Percentiles rank a stretch among this genome's conserved stretches.
phyloP scores from a whole-genome alignment of 73 alveolate species.

The Paramecium biaurelia region DNA sequence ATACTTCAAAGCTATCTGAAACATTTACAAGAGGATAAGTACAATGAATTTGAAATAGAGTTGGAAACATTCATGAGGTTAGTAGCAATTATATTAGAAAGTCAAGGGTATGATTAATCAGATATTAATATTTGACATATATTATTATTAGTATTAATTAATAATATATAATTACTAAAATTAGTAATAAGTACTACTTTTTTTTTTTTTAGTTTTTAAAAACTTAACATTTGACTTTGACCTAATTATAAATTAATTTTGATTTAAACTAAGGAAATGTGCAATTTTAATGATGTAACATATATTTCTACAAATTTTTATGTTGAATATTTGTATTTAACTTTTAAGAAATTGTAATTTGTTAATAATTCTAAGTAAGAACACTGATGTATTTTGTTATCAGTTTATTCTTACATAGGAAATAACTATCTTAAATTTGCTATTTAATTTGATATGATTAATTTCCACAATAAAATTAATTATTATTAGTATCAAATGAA shows the following conservation, averaged over 20 bases:
- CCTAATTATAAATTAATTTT: neutral
- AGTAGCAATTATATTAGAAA: slow-evolving; percentile 60
- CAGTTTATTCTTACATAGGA: neutral
- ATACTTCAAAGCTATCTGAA: slow-evolving; percentile 18
- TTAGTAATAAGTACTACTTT: neutral
- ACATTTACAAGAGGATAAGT: slow-evolving; percentile 9
- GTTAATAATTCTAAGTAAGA: no score
- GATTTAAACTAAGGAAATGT: neutral
- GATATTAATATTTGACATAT: neutral
- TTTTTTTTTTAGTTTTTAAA: neutral
- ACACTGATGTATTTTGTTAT: no score
- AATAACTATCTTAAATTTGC: neutral
- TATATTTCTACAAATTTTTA: no score
- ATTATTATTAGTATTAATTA: neutral
- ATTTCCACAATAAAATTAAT: neutral
- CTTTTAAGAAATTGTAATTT: no score
- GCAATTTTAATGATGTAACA: neutral
- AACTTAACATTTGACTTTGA: neutral
- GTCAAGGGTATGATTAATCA: slow-evolving; percentile 43
- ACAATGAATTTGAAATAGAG: slow-evolving; percentile 47
- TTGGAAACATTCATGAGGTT: slow-evolving; percentile 55
- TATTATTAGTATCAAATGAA: neutral
- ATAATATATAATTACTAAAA: neutral
- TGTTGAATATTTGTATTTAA: no score
- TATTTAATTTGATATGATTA: neutral